Evolutionary conservation across 345 rosid genomes (phyloP).

Genomic region (Barbarea vulgaris): DNA sequence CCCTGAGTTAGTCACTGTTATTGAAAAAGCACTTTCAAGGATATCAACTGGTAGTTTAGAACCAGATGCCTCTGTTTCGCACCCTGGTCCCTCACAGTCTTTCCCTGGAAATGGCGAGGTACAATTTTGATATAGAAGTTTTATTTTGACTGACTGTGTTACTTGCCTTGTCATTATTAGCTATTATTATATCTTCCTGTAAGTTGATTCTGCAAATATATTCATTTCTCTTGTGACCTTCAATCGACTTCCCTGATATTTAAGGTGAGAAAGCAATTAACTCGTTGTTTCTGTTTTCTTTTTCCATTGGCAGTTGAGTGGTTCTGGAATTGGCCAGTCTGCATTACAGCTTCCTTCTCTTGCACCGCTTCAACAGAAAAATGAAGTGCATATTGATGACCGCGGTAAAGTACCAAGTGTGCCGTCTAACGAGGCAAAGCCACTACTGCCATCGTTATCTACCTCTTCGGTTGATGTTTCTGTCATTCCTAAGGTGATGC

Average conservation of each 20-base stretch:
- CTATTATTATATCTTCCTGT: not conserved
- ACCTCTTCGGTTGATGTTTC: slow-evolving; percentile 54
- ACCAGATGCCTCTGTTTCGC: slow-evolving; percentile 58
- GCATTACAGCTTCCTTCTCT: slow-evolving; percentile 57
- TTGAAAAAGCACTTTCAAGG: slow-evolving; percentile 83
- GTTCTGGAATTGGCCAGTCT: slow-evolving; percentile 43
- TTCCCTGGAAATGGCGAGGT: slow-evolving; percentile 74
- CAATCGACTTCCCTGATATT: not conserved
- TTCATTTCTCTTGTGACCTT: not conserved
- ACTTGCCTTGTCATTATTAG: slow-evolving; percentile 4
- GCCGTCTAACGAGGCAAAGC: slow-evolving; percentile 40
- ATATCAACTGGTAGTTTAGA: slow-evolving; percentile 81
- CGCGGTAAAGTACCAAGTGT: slow-evolving; percentile 46
- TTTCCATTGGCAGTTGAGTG: slow-evolving; percentile 51
- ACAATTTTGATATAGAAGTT: not conserved
- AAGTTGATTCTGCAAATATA: not conserved
- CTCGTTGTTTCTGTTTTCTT: slow-evolving; percentile 11
- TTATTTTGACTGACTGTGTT: not conserved
- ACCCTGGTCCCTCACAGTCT: slow-evolving; percentile 52
- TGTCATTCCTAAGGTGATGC: slow-evolving; percentile 58
- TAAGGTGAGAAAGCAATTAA: not conserved
- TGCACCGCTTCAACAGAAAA: slow-evolving; percentile 58
- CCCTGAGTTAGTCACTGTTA: slow-evolving; percentile 81
- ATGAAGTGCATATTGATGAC: slow-evolving; percentile 65
- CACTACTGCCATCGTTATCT: slow-evolving; percentile 49